A percentile compares a stretch with the other conserved stretches of the same genome.
These are phyloP conservation scores for Pyracantha coccinea DNA, from an alignment of 331 rosid species.

Conservation along the genomic window DNA sequence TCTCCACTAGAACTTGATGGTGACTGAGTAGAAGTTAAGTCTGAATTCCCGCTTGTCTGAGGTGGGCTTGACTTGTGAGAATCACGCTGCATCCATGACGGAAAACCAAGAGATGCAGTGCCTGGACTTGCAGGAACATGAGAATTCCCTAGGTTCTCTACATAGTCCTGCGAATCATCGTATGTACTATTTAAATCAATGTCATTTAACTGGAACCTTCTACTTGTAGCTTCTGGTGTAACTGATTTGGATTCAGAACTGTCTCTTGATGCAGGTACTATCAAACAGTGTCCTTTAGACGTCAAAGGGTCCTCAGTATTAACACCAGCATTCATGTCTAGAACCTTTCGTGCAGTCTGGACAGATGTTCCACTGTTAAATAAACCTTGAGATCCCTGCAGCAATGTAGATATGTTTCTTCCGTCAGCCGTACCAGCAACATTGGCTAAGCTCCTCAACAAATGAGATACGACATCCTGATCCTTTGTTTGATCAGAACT, in stretches of 20 bases:
- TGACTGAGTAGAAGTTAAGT: constrained; percentile 75
- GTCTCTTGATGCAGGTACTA: constrained; percentile 37
- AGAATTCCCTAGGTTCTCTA: constrained; percentile 38
- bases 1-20: constrained; percentile 89
- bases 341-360: constrained; percentile 24
- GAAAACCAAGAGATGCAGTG: constrained; percentile 32
- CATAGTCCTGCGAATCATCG: constrained; percentile 41
- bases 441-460: constrained; percentile 57
- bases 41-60: constrained; percentile 74
- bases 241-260: constrained; percentile 21
- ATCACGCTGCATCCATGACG: constrained; percentile 36
- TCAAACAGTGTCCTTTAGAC: constrained; percentile 21
- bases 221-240: constrained; percentile 5
- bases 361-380: constrained; percentile 35
- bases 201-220: constrained; percentile 37
- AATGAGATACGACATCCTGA: constrained; percentile 67
- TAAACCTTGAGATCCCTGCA: constrained; percentile 57
- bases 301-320: constrained; percentile 25
- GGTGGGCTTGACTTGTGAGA: constrained; percentile 71
- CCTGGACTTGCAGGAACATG: constrained; percentile 31
- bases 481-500: constrained; percentile 49
- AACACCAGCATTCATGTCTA: constrained; percentile 12
- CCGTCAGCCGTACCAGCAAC: constrained; percentile 45
- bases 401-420: constrained; percentile 41
- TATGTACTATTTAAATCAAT: constrained; percentile 62